A percentile compares a stretch with the other conserved stretches of the same genome.
Evolutionary conservation across 1,284 basidiomycete species (phyloP).

Genomic region (Apiotrichum mycotoxinovorans): DNA sequence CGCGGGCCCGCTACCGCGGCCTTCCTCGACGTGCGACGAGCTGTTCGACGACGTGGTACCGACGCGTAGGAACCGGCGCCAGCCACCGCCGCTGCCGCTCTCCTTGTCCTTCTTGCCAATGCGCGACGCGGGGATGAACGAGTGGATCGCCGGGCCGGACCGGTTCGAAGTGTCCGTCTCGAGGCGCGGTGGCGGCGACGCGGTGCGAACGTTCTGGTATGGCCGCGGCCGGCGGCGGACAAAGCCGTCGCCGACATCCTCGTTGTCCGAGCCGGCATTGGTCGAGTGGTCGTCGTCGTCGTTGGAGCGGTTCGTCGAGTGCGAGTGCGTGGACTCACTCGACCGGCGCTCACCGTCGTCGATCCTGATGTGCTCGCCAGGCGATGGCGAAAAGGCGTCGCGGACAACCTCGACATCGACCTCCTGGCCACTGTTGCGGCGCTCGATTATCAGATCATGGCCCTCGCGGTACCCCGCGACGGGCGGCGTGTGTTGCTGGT

Average conservation of each 20-base stretch:
- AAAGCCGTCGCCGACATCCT: conserved; percentile 14
- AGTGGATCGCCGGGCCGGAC: conserved; percentile 12
- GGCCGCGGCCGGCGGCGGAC: conserved; percentile 9
- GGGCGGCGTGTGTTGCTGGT: conserved; percentile 36
- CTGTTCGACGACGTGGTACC: conserved; percentile 6
- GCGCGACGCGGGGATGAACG: conserved; percentile 15
- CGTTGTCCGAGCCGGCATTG: conserved; percentile 16
- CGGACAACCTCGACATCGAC: conserved; percentile 3
- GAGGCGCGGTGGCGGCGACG: background rate
- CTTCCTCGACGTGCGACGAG: conserved; percentile 12
- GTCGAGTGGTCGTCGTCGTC: conserved; percentile 16
- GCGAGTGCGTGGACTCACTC: background rate
- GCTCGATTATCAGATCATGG: conserved; percentile 63
- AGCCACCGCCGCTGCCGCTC: conserved; percentile 2
- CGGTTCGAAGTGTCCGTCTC: background rate
- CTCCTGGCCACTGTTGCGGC: conserved; percentile 57
- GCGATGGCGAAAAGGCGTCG: background rate
- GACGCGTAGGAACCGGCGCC: conserved; percentile 18
- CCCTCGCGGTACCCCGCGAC: conserved; percentile 67
- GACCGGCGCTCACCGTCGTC: too few relatives aligned
- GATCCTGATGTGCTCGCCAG: background rate
- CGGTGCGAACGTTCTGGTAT: background rate
- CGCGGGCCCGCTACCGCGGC: background rate
- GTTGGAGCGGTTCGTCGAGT: background rate
- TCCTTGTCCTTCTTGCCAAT: conserved; percentile 6